phyloP scores from a whole-genome alignment of 2,329 filamentous ascomycete genomes.

The Helotiales sp. region DNA sequence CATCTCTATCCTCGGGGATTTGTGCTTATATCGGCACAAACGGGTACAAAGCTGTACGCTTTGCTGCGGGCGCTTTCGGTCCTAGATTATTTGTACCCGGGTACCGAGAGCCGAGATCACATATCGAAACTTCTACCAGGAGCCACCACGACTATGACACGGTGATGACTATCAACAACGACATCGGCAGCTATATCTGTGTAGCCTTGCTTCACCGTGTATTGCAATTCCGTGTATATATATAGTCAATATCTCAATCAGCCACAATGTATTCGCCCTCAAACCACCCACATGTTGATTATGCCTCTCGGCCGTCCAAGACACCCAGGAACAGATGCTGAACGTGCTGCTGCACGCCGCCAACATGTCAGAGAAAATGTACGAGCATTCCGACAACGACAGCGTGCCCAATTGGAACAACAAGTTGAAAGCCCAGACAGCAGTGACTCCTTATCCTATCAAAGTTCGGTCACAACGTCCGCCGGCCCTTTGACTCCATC shows the following conservation, averaged over 20 bases:
- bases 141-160: not conserved
- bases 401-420: conserved; percentile 8
- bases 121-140: not conserved
- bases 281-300: not conserved
- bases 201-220: too few species aligned
- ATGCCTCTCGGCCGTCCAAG: conserved; percentile 10
- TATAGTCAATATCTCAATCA: not conserved
- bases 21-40: not conserved
- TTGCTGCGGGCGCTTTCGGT: not conserved
- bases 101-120: not conserved
- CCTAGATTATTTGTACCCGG: not conserved
- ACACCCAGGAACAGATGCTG: conserved; percentile 12
- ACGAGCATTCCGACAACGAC: conserved; percentile 15
- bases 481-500: not conserved
- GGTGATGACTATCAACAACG: not conserved
- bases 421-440: not conserved
- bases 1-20: too few species aligned
- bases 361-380: conserved; percentile 21
- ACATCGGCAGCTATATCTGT: not conserved
- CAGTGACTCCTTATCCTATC: not conserved
- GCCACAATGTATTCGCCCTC: not conserved
- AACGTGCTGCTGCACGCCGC: conserved; percentile 15
- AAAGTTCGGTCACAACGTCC: not conserved
- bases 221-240: not conserved
- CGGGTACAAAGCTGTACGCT: not conserved